Evolutionary conservation across 1,284 basidiomycete genomes (phyloP), one percentile per base, ranked within the genome.

Genomic region (Trametes versicolor): DNA sequence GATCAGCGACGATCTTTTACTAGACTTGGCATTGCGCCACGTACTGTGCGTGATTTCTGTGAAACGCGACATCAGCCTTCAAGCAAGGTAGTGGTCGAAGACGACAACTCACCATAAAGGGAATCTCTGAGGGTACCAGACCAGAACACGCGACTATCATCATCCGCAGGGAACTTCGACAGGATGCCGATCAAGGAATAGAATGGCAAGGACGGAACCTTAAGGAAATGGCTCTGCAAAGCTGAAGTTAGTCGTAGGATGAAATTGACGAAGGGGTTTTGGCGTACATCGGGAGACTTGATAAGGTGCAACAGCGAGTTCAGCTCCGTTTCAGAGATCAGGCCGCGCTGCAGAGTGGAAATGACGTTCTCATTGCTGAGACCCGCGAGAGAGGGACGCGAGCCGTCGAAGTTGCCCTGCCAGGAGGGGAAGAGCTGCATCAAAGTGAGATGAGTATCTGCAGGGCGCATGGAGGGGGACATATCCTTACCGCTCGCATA

Each of bases 131-230:
- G 74, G 25, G 76, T 76, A 34, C 80, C 78, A 37, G 87, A 85
- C 88, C 89, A 92, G 70, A 91, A 91, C 2, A 90, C 86, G 41
- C 87, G 82, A 67, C 89, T 90, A 68, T 92, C 90, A 32, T 86
- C 80, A 70, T 92, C 90, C 32, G 82, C 78, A 0, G 91, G 91
- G 77, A 93, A 91, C 76, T 93, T 94, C 69, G 83, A 85, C 65
- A 94, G 74, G 54, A 92, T 82, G 63, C 89, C 90, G 60, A 88
- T 83, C 53, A 94, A 81, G 10, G 85, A 86, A 74, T 93, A 87
- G 81, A 92, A 94, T 1, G 92, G 93, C 51, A 94, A 82, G 0
- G 85, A 89, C 8, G 92, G 89, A 34, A 91, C 90, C 79, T 94
- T 94, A 69, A 94, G 80, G 80, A 94, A 94, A 74, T 92, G 92